Base-by-base conservation (phyloP, 495 filamentous ascomycete genomes). In the Barbatosphaeria neglecta region DNA sequence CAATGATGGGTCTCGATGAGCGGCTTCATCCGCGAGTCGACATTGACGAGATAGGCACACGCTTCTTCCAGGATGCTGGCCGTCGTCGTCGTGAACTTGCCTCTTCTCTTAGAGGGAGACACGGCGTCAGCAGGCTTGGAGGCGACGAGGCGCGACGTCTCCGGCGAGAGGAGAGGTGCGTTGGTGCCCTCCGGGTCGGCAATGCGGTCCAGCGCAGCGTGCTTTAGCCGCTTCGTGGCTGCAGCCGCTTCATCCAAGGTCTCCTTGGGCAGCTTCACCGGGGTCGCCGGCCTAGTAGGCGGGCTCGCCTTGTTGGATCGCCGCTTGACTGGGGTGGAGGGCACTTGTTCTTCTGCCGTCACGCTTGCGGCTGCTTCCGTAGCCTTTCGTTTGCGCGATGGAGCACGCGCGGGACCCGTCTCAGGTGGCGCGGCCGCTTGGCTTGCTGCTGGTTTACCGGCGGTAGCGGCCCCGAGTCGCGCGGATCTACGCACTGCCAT, bases 1-100 rank as follows among this genome's bases (percentile, higher is more conserved):
- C 92, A 98, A 42, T 70, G 81, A 57, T 97, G 74, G 50, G 75
- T 68, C 43, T 84, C 80, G 50, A 96, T 79, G 11, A 96, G 65
- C 0, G 76, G 66, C 57, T 77, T 74, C 46, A 98, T 75, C 40
- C 81, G 81, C 6, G 83, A 69, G 49, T 95, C 90, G 15, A 84
- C 74, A 18, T 71, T 73, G 55, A 90, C 77, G 7, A 98, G 66
- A 63, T 95, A 86, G 11, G 77, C 79, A 50, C 80, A 73, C 13
- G 87, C 92, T 59, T 89, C 73, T 35, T 86, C 74, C 13, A 97
- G 76, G 19, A 97, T 67, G 28, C 74, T 84, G 18, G 73, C 78
- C 3, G 83, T 87, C 37, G 85, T 87, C 2, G 78, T 77, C 22
- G 69, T 73, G 10, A 71, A 67, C 8, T 57, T 31, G 1, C 52